Evolutionary conservation across 177 flowering plant species (phyloP).

Genomic region (Tripterygium wilfordii): DNA sequence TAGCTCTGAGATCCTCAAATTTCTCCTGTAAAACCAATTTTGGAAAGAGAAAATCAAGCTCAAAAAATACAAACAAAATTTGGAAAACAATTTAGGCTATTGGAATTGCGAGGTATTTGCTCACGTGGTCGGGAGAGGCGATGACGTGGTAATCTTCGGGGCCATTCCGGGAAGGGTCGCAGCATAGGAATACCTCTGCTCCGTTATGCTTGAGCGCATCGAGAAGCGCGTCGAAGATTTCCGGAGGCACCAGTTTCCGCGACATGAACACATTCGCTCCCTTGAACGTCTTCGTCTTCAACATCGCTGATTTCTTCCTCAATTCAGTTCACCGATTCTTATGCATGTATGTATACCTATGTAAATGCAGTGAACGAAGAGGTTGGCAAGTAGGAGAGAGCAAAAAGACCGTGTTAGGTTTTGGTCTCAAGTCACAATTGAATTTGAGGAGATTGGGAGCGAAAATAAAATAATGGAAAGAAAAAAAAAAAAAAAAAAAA

Average conservation of each 20-base stretch:
- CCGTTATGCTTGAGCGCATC: constrained; percentile 85
- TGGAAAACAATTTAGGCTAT: not conserved
- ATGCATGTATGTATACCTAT: too few species aligned
- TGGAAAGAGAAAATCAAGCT: not conserved
- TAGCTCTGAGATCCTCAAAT: constrained; percentile 67
- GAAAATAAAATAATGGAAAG: too few species aligned
- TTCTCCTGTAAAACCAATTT: constrained; percentile 59
- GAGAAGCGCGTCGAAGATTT: constrained; percentile 72
- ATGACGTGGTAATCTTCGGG: constrained; percentile 79
- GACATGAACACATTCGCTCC: constrained; percentile 87
- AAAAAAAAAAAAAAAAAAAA: too few species aligned
- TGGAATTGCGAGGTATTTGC: not conserved
- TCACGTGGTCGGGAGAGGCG: constrained; percentile 65
- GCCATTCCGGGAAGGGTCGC: constrained; percentile 69
- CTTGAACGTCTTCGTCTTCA: constrained; percentile 48
- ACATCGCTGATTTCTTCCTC: constrained; percentile 12
- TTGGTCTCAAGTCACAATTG: too few species aligned
- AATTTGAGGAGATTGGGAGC: too few species aligned
- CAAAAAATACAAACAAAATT: not conserved
- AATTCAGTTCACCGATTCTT: not conserved
- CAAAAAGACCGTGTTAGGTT: too few species aligned
- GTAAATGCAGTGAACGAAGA: too few species aligned
- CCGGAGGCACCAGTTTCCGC: constrained; percentile 76
- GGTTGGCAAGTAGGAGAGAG: too few species aligned
- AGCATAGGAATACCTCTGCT: constrained; percentile 72